These are phyloP conservation scores for Scheffersomyces amazonensis DNA, from an alignment of 805 yeast genomes.

Conservation along the genomic window DNA sequence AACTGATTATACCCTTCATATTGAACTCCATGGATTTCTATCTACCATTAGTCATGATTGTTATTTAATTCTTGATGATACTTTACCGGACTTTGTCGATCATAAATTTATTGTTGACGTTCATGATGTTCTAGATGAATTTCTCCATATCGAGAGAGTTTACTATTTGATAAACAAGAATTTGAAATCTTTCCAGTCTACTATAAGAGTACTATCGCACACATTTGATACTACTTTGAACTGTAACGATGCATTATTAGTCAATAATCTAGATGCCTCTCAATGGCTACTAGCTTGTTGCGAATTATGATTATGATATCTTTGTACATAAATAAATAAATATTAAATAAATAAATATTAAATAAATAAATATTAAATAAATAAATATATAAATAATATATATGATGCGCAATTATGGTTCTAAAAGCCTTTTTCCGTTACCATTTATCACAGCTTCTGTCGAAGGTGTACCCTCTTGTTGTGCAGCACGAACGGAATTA, in stretches of 20 bases:
- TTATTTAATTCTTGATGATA: not conserved
- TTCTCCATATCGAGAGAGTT: not conserved
- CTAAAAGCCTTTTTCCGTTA: constrained; percentile 32
- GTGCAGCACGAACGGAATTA: constrained; percentile 20
- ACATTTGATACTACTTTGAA: not conserved
- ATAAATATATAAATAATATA: not conserved
- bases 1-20: too few species aligned
- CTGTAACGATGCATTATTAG: not conserved
- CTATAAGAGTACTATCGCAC: not conserved
- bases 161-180: not conserved
- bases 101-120: not conserved
- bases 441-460: constrained; percentile 18
- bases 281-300: not conserved
- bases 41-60: not conserved
- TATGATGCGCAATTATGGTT: too few species aligned
- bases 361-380: not conserved
- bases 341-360: not conserved
- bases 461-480: constrained; percentile 4
- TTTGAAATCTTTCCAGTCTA: not conserved
- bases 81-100: too few species aligned
- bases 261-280: not conserved
- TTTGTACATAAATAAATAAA: not conserved
- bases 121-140: not conserved
- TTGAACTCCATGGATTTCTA: not conserved
- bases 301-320: not conserved